These are phyloP conservation scores for Backusella tarrabulga DNA, from an alignment of 192 early-diverging fungal species.

Conservation along the genomic window DNA sequence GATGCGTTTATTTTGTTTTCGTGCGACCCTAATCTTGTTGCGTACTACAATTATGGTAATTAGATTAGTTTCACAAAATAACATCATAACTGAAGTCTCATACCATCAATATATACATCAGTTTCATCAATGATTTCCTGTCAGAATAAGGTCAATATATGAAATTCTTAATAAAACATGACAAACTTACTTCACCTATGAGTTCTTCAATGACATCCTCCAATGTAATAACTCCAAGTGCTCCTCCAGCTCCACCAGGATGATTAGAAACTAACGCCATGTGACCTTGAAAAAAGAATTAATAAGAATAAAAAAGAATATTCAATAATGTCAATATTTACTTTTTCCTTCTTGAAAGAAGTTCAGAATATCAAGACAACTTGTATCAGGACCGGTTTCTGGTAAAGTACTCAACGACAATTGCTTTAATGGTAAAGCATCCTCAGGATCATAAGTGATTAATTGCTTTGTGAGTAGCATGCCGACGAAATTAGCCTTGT, in stretches of 20 bases:
- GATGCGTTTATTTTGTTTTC: conserved; percentile 5
- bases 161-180: neutral
- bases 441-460: conserved; percentile 69
- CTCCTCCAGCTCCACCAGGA: conserved; percentile 47
- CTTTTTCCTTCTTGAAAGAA: conserved; percentile 80
- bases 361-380: conserved; percentile 71
- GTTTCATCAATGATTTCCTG: conserved; percentile 83
- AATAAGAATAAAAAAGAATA: neutral
- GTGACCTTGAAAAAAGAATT: conserved; percentile 39
- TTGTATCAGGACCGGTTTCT: conserved; percentile 49
- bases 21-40: conserved; percentile 49
- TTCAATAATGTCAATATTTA: neutral
- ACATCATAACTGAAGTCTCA: neutral
- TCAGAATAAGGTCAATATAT: neutral
- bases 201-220: conserved; percentile 84
- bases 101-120: conserved; percentile 51
- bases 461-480: conserved; percentile 73
- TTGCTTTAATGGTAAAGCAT: conserved; percentile 56
- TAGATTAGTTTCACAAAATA: neutral
- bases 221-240: conserved; percentile 71
- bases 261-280: conserved; percentile 63
- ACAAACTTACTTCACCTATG: conserved; percentile 48
- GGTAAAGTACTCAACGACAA: conserved; percentile 48
- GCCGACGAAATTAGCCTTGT: conserved; percentile 64
- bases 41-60: conserved; percentile 26